Base-by-base conservation (phyloP, 805 yeast genomes). In the Grigorovia yakushimaensis region DNA sequence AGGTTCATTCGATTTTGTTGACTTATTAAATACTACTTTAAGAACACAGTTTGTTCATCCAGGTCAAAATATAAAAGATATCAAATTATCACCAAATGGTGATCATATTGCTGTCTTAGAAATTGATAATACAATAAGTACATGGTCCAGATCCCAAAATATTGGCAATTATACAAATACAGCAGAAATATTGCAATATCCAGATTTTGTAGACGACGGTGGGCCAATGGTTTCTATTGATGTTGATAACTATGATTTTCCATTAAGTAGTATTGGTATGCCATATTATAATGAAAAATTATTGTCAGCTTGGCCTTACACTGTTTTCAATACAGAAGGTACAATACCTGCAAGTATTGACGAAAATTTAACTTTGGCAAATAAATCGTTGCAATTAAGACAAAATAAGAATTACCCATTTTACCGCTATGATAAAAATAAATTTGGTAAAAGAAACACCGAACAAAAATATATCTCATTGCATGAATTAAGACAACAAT, bases 1-100 rank as follows among this genome's bases (percentile, higher is more conserved):
- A 20, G 98, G 98, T 17, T 91, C 88, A 50, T 69, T 93, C 49
- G 95, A 88, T 58, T 82, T 88, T 53, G 76, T 88, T 22, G 97
- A 93, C 63, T 75, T 85, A 56, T 79, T 78, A 50, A 86, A 87
- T 61, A 95, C 91, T n/a, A 70, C 82, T 10, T 40, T 63, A 39
- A 54, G 67, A 47, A 60, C 62, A 0, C 67, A 61, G 40, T 63
- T 58, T 44, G 57, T 62, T n/a, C 68, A 64, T 50, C 64, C 68
- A 5, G 63, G 70, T 19, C 65, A 63, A 17, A 54, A 60, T 7
- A 56, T 70, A 2, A 54, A 55, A 19, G 57, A 59, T 4, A 57
- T 70, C 47, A 62, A 57, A 41, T 50, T 71, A 3, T 68, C 73
- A 0, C 64, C 70, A 2, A 68, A 85, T 37, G 98, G 98, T 22